phyloP scores from a whole-genome alignment of 1,284 basidiomycete genomes.

The Cyathus olla region DNA sequence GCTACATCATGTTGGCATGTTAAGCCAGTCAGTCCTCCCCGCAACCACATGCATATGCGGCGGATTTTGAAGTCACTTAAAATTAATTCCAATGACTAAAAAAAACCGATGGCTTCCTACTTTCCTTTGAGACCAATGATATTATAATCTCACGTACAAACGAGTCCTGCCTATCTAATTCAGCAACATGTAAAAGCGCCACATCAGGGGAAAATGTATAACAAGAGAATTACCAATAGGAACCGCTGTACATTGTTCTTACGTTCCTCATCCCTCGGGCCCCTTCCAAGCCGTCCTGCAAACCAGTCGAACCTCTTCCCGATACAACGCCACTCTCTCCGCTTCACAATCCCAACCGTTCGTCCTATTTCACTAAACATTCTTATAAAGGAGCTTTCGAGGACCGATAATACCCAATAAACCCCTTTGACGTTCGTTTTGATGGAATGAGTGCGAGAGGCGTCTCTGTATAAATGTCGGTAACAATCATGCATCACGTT shows the following conservation, averaged over 20 bases:
- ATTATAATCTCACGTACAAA: too few species aligned
- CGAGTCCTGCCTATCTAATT: too few species aligned
- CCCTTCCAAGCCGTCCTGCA: slow-evolving; percentile 50
- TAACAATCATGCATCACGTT: slow-evolving; percentile 62
- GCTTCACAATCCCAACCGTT: slow-evolving; percentile 54
- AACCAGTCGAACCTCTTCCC: slow-evolving; percentile 69
- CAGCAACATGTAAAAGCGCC: too few species aligned
- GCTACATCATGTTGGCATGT: too few species aligned
- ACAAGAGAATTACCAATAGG: background rate
- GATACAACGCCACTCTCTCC: slow-evolving; percentile 51
- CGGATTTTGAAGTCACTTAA: too few species aligned
- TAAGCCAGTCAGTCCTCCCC: too few species aligned
- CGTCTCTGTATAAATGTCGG: slow-evolving; percentile 56
- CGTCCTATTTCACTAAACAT: slow-evolving; percentile 64
- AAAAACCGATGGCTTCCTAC: too few species aligned
- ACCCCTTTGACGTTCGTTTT: slow-evolving; percentile 47
- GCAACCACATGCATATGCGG: too few species aligned
- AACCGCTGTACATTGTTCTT: slow-evolving; percentile 38
- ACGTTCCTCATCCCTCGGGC: slow-evolving; percentile 55
- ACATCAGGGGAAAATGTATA: background rate
- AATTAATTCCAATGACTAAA: too few species aligned
- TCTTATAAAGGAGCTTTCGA: slow-evolving; percentile 62
- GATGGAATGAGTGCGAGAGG: slow-evolving; percentile 39
- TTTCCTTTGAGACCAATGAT: too few species aligned
- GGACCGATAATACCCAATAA: slow-evolving; percentile 52